Evolutionary conservation across 2,329 filamentous ascomycete species (phyloP).

Genomic region (Monilinia aucupariae): DNA sequence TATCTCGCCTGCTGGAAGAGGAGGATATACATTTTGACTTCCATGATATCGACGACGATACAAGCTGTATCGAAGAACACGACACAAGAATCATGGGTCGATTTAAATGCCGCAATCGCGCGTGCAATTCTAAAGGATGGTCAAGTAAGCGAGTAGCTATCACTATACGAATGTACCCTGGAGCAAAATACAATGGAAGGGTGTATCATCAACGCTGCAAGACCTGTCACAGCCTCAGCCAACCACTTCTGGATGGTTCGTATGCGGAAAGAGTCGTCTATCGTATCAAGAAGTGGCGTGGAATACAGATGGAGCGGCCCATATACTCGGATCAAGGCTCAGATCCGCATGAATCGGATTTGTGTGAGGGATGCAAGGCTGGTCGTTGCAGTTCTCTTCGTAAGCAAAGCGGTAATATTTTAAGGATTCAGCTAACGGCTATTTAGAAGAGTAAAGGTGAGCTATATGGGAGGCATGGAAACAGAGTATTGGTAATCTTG

Average conservation of each 20-base stretch:
- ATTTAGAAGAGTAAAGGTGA: too few species aligned
- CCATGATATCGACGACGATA: slow-evolving; percentile 31
- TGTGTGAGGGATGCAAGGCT: slow-evolving; percentile 28
- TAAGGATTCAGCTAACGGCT: too few species aligned
- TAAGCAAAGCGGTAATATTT: too few species aligned
- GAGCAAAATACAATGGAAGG: slow-evolving; percentile 39
- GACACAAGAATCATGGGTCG: slow-evolving; percentile 41
- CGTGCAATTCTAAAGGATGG: slow-evolving; percentile 37
- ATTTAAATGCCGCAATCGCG: slow-evolving; percentile 37
- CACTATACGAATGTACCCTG: slow-evolving; percentile 39
- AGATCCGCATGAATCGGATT: slow-evolving; percentile 24
- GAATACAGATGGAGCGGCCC: slow-evolving; percentile 22
- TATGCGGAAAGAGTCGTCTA: slow-evolving; percentile 42
- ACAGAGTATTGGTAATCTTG: too few species aligned
- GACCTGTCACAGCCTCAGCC: slow-evolving; percentile 35
- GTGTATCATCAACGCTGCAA: slow-evolving; percentile 42
- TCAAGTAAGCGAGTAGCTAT: slow-evolving; percentile 40
- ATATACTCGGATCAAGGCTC: slow-evolving; percentile 14
- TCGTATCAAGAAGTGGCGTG: slow-evolving; percentile 40
- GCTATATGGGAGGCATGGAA: too few species aligned
- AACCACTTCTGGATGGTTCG: slow-evolving; percentile 36
- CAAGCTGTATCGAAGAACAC: slow-evolving; percentile 28
- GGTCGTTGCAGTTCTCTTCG: background rate
- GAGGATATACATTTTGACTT: slow-evolving; percentile 36
- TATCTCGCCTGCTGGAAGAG: slow-evolving; percentile 33